These are phyloP conservation scores for Mariannaea sp. DNA, from an alignment of 2,329 filamentous ascomycete species.

Conservation along the genomic window DNA sequence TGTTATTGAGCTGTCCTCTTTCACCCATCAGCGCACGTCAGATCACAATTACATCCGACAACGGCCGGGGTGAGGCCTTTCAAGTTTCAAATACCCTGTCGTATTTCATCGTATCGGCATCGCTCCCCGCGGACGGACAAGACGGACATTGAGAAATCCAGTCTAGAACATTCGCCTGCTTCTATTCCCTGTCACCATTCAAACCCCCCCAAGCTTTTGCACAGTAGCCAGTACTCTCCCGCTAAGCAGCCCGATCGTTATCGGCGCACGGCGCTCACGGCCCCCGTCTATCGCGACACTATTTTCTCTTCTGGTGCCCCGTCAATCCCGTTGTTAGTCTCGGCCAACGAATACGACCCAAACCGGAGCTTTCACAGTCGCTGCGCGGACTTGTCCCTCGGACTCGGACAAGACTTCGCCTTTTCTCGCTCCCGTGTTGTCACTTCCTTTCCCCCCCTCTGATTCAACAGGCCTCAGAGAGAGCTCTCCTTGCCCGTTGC, in stretches of 20 bases:
- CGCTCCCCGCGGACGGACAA: conserved; percentile 4
- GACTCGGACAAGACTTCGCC: neutral
- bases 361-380: neutral
- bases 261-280: conserved; percentile 2
- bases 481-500: neutral
- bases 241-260: neutral
- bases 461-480: conserved; percentile 1
- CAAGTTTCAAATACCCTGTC: neutral
- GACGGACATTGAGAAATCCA: conserved; percentile 9
- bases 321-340: neutral
- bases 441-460: neutral
- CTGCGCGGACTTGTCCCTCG: conserved; percentile 3
- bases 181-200: neutral
- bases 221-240: neutral
- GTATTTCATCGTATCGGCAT: conserved; percentile 2
- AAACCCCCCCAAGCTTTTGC: conserved; percentile 9
- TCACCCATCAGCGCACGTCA: neutral
- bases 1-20: neutral
- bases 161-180: conserved; percentile 17
- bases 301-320: neutral
- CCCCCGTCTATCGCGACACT: conserved; percentile 1
- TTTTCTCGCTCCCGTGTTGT: neutral
- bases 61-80: neutral
- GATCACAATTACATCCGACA: neutral
- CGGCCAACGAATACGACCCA: neutral